Conservation (phyloP, 345 rosid genomes). For the Aethionema arabicum region DNA sequence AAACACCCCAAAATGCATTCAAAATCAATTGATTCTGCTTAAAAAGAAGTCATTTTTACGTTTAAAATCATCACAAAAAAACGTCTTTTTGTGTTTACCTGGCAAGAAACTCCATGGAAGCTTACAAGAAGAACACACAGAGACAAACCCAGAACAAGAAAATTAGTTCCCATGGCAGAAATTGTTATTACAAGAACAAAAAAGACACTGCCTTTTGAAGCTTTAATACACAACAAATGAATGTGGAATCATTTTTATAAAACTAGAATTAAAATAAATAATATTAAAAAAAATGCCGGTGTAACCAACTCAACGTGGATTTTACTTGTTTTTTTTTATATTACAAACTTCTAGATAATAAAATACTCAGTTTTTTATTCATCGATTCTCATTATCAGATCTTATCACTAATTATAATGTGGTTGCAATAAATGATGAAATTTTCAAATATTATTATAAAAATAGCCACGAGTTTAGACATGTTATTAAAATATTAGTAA, state of each 20-base stretch:
- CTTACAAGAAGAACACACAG: slow-evolving; percentile 31
- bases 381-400: too few relatives aligned
- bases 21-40: neutral
- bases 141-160: slow-evolving; percentile 23
- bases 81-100: slow-evolving; percentile 24
- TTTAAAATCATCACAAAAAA: neutral
- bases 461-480: too few relatives aligned
- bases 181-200: slow-evolving; percentile 1
- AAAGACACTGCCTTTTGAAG: slow-evolving; percentile 2
- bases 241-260: slow-evolving; percentile 10
- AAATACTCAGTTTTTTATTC: neutral
- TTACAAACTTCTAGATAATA: slow-evolving; percentile 2
- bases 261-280: neutral
- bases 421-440: too few relatives aligned
- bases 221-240: slow-evolving; percentile 22
- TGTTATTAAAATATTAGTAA: too few relatives aligned
- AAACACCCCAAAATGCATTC: neutral
- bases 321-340: slow-evolving; percentile 12
- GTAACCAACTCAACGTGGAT: slow-evolving; percentile 38
- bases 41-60: neutral
- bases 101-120: slow-evolving; percentile 34
- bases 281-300: slow-evolving; percentile 15
- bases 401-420: too few relatives aligned
- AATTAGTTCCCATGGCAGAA: slow-evolving; percentile 19
- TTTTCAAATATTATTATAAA: too few relatives aligned